phyloP scores from a whole-genome alignment of 441 rosid genomes.

The Populus hybrid region DNA sequence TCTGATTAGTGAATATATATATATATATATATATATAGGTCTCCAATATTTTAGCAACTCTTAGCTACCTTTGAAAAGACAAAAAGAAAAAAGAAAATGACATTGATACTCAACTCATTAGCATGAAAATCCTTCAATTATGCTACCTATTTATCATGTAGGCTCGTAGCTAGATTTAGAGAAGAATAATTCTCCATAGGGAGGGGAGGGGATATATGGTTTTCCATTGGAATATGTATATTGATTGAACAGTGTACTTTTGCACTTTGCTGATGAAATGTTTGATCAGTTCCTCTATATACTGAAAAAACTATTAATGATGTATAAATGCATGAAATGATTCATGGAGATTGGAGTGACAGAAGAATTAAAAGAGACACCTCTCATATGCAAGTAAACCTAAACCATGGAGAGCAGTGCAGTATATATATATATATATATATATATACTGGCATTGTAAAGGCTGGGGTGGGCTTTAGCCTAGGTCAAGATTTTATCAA shows the following conservation, averaged over 20 bases:
- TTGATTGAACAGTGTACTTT: background rate
- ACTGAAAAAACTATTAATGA: background rate
- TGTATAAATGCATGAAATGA: background rate
- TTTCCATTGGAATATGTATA: background rate
- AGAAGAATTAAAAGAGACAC: background rate
- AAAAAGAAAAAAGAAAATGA: background rate
- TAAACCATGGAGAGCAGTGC: background rate
- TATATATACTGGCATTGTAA: background rate
- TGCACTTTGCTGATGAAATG: background rate
- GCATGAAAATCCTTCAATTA: background rate
- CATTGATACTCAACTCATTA: slow-evolving; percentile 13
- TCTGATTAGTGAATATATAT: background rate
- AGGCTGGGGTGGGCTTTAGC: no score
- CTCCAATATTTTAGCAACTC: slow-evolving; percentile 10
- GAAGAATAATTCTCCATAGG: background rate
- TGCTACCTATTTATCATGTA: slow-evolving; percentile 1
- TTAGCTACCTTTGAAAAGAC: background rate
- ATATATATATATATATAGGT: background rate
- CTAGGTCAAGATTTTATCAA: no score
- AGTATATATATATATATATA: no score
- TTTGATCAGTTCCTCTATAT: background rate
- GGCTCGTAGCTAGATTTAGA: background rate
- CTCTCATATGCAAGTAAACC: slow-evolving; percentile 11
- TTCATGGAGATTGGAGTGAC: background rate
- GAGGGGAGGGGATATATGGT: background rate